phyloP scores from a whole-genome alignment of 2,329 filamentous ascomycete genomes.

The Dothistroma pini region DNA sequence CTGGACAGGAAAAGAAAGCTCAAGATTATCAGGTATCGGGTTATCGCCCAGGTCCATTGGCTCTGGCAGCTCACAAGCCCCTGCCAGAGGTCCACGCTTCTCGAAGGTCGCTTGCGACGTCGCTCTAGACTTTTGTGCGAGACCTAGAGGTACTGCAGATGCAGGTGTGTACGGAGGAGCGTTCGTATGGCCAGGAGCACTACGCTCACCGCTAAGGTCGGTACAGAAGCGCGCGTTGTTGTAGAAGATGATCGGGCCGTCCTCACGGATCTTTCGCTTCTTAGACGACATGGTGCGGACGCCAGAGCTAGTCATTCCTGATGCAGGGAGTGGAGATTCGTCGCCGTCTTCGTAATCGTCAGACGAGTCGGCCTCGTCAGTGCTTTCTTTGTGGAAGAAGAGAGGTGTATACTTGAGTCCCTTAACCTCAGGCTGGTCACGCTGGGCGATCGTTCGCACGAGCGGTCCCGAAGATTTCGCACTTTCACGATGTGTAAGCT shows the following conservation, averaged over 20 bases:
- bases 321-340: constrained; percentile 34
- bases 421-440: constrained; percentile 27
- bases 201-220: constrained; percentile 67
- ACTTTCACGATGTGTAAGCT: constrained; percentile 24
- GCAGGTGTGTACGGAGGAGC: constrained; percentile 24
- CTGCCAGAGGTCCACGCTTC: constrained; percentile 32
- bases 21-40: constrained; percentile 33
- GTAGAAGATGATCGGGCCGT: constrained; percentile 81
- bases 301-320: constrained; percentile 46
- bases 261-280: constrained; percentile 53
- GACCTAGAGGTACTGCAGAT: constrained; percentile 21
- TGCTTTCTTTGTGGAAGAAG: constrained; percentile 45
- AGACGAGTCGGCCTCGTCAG: constrained; percentile 40
- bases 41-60: constrained; percentile 38
- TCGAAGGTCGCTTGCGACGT: constrained; percentile 22
- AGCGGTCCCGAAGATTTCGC: constrained; percentile 6
- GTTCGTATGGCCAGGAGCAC: constrained; percentile 11
- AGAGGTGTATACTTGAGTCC: constrained; percentile 46
- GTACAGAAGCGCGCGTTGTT: constrained; percentile 75
- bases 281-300: constrained; percentile 37
- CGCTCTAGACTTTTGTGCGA: not conserved
- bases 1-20: constrained; percentile 38
- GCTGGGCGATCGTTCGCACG: not conserved
- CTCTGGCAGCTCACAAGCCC: constrained; percentile 30
- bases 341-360: constrained; percentile 33